Percentiles rank a stretch among this genome's conserved stretches.
Evolutionary conservation across 768 basidiomycete species (phyloP).

Genomic region (Tricholomella constricta): DNA sequence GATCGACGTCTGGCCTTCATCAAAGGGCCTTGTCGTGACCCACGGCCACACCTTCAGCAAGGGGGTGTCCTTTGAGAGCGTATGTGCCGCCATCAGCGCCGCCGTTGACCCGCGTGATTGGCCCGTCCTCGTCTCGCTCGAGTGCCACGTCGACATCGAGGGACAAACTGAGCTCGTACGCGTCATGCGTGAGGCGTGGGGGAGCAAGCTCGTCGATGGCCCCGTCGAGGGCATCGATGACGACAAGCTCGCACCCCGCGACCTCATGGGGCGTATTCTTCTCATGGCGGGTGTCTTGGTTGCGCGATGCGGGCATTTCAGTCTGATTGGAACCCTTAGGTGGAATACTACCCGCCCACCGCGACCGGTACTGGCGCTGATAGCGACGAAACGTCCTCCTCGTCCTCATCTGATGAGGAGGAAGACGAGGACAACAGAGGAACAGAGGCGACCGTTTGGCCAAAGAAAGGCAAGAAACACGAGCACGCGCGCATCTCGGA

Average conservation of each 20-base stretch:
- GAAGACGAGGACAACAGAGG: conserved; percentile 5
- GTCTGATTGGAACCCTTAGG: conserved; percentile 30
- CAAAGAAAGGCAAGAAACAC: conserved; percentile 18
- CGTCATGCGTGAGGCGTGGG: conserved; percentile 54
- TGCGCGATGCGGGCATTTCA: no score
- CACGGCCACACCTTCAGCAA: conserved; percentile 63
- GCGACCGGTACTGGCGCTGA: conserved; percentile 23
- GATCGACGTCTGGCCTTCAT: conserved; percentile 67
- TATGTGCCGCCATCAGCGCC: conserved; percentile 53
- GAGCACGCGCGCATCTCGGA: conserved; percentile 42
- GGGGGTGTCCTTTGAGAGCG: conserved; percentile 51
- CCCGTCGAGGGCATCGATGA: conserved; percentile 39
- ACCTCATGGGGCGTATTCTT: conserved; percentile 54
- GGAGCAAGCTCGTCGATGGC: conserved; percentile 48
- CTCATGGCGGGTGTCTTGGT: conserved; percentile 49
- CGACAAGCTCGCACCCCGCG: conserved; percentile 41
- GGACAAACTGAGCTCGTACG: conserved; percentile 56
- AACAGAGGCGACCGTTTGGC: conserved; percentile 14
- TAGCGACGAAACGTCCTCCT: conserved; percentile 21
- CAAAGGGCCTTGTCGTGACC: conserved; percentile 55
- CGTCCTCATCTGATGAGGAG: conserved; percentile 30
- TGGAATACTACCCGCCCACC: conserved; percentile 53
- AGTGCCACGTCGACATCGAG: conserved; percentile 58
- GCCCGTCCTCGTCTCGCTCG: conserved; percentile 62
- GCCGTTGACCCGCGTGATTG: conserved; percentile 44